phyloP scores from a whole-genome alignment of 345 rosid genomes.

The Hibiscus syriacus region DNA sequence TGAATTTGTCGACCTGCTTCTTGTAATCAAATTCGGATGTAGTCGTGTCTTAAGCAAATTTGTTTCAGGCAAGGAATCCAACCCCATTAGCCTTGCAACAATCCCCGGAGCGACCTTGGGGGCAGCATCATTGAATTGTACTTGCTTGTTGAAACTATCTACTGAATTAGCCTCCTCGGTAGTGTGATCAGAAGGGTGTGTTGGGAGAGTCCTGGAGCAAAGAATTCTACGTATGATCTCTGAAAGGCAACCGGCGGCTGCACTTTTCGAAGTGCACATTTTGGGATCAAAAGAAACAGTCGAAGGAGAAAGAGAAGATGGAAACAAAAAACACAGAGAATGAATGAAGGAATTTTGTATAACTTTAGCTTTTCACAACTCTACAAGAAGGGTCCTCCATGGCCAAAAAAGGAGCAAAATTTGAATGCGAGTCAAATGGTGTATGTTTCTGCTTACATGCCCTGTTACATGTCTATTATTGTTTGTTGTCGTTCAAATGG shows the following conservation, averaged over 20 bases:
- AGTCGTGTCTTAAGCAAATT: background rate
- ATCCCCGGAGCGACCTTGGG: conserved; percentile 31
- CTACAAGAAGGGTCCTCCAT: background rate
- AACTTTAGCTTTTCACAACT: background rate
- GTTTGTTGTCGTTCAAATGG: too few species aligned
- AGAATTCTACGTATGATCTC: conserved; percentile 49
- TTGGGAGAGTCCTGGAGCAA: conserved; percentile 43
- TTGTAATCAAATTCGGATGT: conserved; percentile 21
- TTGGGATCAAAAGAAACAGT: conserved; percentile 20
- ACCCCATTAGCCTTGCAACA: conserved; percentile 82
- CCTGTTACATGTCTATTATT: too few species aligned
- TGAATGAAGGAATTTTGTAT: background rate
- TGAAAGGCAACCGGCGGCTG: conserved; percentile 35
- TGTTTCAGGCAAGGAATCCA: conserved; percentile 34
- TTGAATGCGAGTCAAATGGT: conserved; percentile 20
- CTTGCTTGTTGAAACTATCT: conserved; percentile 10
- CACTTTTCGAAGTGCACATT: conserved; percentile 28
- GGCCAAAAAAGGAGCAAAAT: conserved; percentile 1
- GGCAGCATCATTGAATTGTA: background rate
- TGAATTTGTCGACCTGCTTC: conserved; percentile 50
- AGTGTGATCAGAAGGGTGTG: conserved; percentile 49
- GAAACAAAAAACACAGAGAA: background rate
- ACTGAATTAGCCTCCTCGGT: conserved; percentile 29
- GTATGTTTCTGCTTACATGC: too few species aligned
- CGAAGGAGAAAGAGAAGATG: too few species aligned